phyloP scores from a whole-genome alignment of 1,284 basidiomycete species.

The Schizopora paradoxa region DNA sequence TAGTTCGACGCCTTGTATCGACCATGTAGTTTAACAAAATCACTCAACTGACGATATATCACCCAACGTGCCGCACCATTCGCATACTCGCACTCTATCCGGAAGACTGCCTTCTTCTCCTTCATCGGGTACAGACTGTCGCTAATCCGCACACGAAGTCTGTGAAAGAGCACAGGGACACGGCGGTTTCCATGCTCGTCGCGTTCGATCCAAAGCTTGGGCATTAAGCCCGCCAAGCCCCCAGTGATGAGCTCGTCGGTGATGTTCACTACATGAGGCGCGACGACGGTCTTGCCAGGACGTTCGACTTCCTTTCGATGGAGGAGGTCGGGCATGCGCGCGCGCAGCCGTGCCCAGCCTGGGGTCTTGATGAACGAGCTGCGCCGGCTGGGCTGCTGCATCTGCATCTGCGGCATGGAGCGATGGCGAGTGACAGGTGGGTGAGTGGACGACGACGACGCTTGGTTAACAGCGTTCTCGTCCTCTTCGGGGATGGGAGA shows the following conservation, averaged over 20 bases:
- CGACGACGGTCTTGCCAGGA: constrained; percentile 43
- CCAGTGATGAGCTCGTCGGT: constrained; percentile 83
- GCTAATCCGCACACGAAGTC: constrained; percentile 77
- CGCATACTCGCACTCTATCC: constrained; percentile 95
- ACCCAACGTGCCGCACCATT: constrained; percentile 96
- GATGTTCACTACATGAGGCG: constrained; percentile 60
- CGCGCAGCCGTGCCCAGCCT: constrained; percentile 55
- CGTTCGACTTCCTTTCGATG: constrained; percentile 21
- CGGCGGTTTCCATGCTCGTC: constrained; percentile 85
- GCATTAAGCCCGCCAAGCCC: constrained; percentile 76
- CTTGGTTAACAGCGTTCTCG: not conserved
- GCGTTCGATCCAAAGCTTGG: constrained; percentile 87
- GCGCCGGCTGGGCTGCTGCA: constrained; percentile 25
- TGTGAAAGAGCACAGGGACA: constrained; percentile 84
- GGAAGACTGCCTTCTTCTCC: constrained; percentile 76
- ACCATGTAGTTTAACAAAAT: constrained; percentile 87
- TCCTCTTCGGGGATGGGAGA: constrained; percentile 12
- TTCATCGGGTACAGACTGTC: constrained; percentile 83
- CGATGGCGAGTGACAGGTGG: constrained; percentile 10
- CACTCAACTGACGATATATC: constrained; percentile 89
- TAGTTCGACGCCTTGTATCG: constrained; percentile 89
- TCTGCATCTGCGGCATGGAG: constrained; percentile 42
- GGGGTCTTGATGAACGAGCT: constrained; percentile 31
- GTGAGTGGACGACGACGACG: constrained; percentile 5
- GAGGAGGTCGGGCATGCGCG: constrained; percentile 55